Conservation (phyloP, 169 alveolate species). For the Fabrea salina region DNA sequence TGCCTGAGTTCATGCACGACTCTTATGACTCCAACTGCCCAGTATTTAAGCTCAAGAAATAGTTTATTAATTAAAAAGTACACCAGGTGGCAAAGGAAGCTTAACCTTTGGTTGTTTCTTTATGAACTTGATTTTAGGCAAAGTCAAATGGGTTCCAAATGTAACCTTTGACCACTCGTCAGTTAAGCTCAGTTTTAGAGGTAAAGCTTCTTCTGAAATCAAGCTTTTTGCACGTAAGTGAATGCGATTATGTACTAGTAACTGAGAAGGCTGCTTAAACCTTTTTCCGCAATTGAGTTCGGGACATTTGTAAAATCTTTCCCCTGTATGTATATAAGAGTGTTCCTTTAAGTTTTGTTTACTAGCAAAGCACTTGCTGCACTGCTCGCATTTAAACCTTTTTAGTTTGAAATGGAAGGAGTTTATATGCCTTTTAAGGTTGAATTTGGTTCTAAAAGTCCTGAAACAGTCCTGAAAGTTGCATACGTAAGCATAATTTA, state of each 20-base stretch:
- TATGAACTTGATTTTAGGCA: too few relatives aligned
- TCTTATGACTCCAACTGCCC: not conserved
- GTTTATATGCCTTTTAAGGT: constrained; percentile 59
- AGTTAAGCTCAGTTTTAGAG: too few relatives aligned
- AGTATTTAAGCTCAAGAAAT: too few relatives aligned
- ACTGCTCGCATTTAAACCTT: constrained; percentile 54
- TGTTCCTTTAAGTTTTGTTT: constrained; percentile 65
- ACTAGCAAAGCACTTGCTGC: constrained; percentile 49
- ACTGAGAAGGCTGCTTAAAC: constrained; percentile 73
- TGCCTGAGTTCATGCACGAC: constrained; percentile 11
- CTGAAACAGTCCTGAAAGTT: not conserved
- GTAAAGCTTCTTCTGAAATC: too few relatives aligned
- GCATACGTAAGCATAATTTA: not conserved
- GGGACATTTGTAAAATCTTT: constrained; percentile 64
- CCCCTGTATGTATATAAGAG: constrained; percentile 63
- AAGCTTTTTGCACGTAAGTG: constrained; percentile 35
- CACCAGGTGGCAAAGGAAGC: too few relatives aligned
- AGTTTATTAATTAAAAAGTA: too few relatives aligned
- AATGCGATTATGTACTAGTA: constrained; percentile 52
- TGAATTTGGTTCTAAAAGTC: constrained; percentile 28
- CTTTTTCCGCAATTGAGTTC: constrained; percentile 55
- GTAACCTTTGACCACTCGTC: too few relatives aligned
- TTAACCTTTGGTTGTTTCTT: too few relatives aligned
- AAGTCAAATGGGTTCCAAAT: too few relatives aligned
- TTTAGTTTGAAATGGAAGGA: constrained; percentile 62